Evolutionary conservation across 1,139 yeast species (phyloP).

Genomic region (Eremothecium sinecaudum): DNA sequence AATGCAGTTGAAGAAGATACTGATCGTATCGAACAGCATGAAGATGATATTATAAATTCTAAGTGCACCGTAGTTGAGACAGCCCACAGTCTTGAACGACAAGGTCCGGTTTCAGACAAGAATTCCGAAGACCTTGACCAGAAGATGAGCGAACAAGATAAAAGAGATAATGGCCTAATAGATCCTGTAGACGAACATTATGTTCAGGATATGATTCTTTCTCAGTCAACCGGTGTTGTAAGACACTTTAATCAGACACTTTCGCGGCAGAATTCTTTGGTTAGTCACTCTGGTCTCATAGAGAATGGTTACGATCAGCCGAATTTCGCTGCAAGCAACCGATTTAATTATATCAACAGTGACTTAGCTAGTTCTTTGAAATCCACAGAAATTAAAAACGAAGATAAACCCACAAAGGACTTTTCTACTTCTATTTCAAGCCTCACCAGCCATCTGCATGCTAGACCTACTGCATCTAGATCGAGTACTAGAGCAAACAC

Average conservation of each 20-base stretch:
- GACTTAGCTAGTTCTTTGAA: slow-evolving; percentile 12
- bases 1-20: slow-evolving; percentile 3
- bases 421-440: slow-evolving; percentile 28
- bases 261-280: slow-evolving; percentile 27
- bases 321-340: slow-evolving; percentile 5
- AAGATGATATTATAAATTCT: slow-evolving; percentile 18
- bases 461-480: slow-evolving; percentile 7
- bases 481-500: slow-evolving; percentile 12
- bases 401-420: slow-evolving; percentile 9
- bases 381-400: slow-evolving; percentile 2
- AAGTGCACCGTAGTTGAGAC: slow-evolving; percentile 8
- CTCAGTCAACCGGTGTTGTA: slow-evolving; percentile 44
- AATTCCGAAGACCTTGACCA: slow-evolving; percentile 4
- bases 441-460: slow-evolving; percentile 24
- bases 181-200: slow-evolving; percentile 26
- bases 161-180: slow-evolving; percentile 6
- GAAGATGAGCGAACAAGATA: neutral
- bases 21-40: slow-evolving; percentile 10
- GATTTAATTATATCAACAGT: slow-evolving; percentile 14
- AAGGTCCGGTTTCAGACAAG: slow-evolving; percentile 8
- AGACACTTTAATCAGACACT: slow-evolving; percentile 32
- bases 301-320: slow-evolving; percentile 4
- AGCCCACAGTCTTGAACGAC: slow-evolving; percentile 17
- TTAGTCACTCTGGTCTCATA: slow-evolving; percentile 7
- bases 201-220: slow-evolving; percentile 35